Evolutionary conservation across 2,329 filamentous ascomycete genomes (phyloP), one percentile per base, ranked within the genome.

Genomic region (Curvularia sp.): DNA sequence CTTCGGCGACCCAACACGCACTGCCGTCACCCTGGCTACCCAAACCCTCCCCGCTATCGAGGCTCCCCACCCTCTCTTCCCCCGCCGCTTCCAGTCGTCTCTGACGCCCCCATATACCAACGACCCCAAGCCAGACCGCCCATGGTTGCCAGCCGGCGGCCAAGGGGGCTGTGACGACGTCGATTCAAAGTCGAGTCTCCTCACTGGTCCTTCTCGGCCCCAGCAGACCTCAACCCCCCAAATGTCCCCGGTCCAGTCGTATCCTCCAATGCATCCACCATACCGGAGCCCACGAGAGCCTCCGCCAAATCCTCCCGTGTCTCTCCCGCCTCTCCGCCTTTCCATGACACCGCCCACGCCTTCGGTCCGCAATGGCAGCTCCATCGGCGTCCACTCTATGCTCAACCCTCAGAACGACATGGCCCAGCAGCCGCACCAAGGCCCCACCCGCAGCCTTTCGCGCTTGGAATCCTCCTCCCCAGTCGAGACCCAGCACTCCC

Each of bases 361-460:
- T 4, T 69, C 68, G 0, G 68, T 67, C 44, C 66, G 74, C 58
- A 53, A 66, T 42, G 73, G 68, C 33, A 73, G 78, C 52, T 72
- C 78, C 3, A 68, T 79, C 12, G 79, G 79, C 9, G 73, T 83
- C 24, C 78, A 79, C 20, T 80, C 79, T 1, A 81, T 83, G 18
- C 67, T 83, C 44, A 83, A 83, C 54, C 79, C 80, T 10, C 73
- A 76, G 53, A 66, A 68, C 13, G 78, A 80, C 18, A 64, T 74
- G 8, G 51, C 70, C 2, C 70, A 73, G 38, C 70, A 71, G 43
- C 65, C 72, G 42, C 65, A 73, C 31, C 70, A 70, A 9, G 64
- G 65, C 57, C 70, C 75, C 46, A 73, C 79, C 60, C 77, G 79
- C 8, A 82, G 78, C 61, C 77, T 74, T 2, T 77, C 79, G 4